Base-by-base conservation (phyloP, 768 basidiomycete genomes). In the Candolleomyces eurysporus region DNA sequence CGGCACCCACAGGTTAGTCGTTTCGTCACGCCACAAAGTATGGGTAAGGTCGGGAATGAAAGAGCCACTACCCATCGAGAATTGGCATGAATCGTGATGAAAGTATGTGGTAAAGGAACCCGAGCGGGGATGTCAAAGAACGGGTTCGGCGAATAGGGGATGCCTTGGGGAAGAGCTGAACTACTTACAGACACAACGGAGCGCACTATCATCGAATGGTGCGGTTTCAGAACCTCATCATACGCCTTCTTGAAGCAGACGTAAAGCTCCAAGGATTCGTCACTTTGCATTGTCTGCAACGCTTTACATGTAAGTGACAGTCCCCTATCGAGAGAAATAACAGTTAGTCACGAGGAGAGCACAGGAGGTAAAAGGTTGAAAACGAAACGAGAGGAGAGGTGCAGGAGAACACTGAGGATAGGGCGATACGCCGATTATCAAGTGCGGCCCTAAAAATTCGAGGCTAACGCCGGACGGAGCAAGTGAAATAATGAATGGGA, bases 221-320 rank as follows among this genome's bases (percentile, higher is more conserved):
- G 88, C 61, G 85, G 86, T 56, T 72, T 76, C 54, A 92, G 78
- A 17, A 89, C 84, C 57, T 79, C 78, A 63, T 92, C 89, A 69
- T 90, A 92, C 3, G 90, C 81, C 46, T 83, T 77, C 71, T 81
- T 83, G 77, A 92, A 91, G 71, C 90, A 90, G 61, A 81, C 77
- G 65, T 86, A 82, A 49, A 90, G 75, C 63, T 89, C 86, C 1
- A 79, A 68, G 26, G 66, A 67, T 17, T 71, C 72, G 65, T 90
- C 84, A 5, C 71, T 71, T 64, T 87, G 89, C 78, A 86, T 83
- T 66, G 85, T 79, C 70, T 86, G 82, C 43, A 92, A 78, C 14
- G 89, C 89, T 63, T 79, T 79, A 70, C 85, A 88, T 2, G 87
- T 85, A 66, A 91, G 87, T 50, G 82, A 75, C 52, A 91, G 79